Base-by-base conservation (phyloP, 805 yeast species). In the Cyberlindnera mycetangii region DNA sequence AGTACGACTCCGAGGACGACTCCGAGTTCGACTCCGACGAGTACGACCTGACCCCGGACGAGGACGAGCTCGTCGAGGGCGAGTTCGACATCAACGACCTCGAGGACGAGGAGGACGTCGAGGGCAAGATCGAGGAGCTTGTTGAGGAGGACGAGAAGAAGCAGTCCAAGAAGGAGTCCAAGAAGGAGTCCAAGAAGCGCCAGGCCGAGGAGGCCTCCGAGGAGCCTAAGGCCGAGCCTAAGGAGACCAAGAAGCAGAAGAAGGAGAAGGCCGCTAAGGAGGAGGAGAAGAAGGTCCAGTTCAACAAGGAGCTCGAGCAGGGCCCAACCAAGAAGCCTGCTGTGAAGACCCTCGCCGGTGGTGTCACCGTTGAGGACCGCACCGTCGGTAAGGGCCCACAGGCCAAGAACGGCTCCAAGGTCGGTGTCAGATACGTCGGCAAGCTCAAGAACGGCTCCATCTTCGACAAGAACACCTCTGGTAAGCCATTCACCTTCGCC, bases 371-470 rank as follows among this genome's bases (percentile, higher is more conserved):
- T 62, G 99, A 93, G 76, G 99, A 93, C 75, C 85, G 95, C 70
- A 81, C 84, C 50, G 68, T 75, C 48, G 99, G 99, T 62, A 78
- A 80, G 48, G 99, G 99, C 50, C 81, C 88, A 59, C 74, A 75
- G 52, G 96, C 95, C 65, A 90, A 89, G 75, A 74, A 77, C 59
- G 95, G 96, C 50, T 78, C 86, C 72, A 88, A 79, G 67, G 96
- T 93, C 54, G 95, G 96, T 66, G 90, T 93, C 70, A 83, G 99
- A 76, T 93, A 93, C 80, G 86, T 93, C 58, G 99, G 99, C 66
- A 95, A 93, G 76, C 82, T 93, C 68, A 85, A 86, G 74, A 89
- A 90, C 73, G 99, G 98, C 59, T 88, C 88, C 68, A 89, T 87
- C 39, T 93, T 93, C 56, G 99, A 93, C 78, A 90, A 92, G 70